Base-by-base conservation (phyloP, 306 rosid species). In the Castanea sativa region DNA sequence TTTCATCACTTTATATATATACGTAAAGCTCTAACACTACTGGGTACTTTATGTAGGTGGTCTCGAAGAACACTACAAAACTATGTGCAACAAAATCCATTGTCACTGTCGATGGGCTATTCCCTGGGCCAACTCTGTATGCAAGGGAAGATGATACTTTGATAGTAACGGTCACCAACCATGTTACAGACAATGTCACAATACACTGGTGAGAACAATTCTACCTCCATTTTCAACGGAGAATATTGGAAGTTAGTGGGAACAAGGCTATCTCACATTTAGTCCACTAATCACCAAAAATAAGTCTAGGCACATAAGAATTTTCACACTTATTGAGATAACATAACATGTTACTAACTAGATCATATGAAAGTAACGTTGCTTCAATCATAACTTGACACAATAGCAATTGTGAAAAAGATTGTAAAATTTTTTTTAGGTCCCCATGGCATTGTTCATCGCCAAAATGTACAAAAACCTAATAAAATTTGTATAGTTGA, bases 91-190 rank as follows among this genome's bases (percentile, higher is more conserved):
- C 82, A 15, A 92, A 90, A 83, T 35, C 88, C 60, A 60, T 89
- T 13, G 73, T 87, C 59, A 80, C 92, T 0, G 82, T 92, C 29
- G 89, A 94, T 41, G 95, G 95, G 33, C 76, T 85, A 76, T 94
- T 78, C 56, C 92, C 97, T 2, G 96, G 97, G 56, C 94, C 92
- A 81, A 88, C 91, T 27, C 64, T 92, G 11, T 84, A 89, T 53
- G 96, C 97, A 1, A 89, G 93, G 73, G 97, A 90, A 76, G 97
- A 83, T 61, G 97, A 94, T 69, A 90, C 86, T 11, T 80, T 90
- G 15, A 77, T 89, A 55, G 84, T 90, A 11, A 86, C 63, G 81
- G 98, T 90, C 84, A 94, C 87, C 65, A 92, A 94, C 91, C 82
- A 86, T 58, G 88, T 83, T 33, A 41, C 79, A 11, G 13, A 88